These are phyloP conservation scores for Colletotrichum higginsianum DNA, from an alignment of 2,329 filamentous ascomycete species.

Conservation along the genomic window DNA sequence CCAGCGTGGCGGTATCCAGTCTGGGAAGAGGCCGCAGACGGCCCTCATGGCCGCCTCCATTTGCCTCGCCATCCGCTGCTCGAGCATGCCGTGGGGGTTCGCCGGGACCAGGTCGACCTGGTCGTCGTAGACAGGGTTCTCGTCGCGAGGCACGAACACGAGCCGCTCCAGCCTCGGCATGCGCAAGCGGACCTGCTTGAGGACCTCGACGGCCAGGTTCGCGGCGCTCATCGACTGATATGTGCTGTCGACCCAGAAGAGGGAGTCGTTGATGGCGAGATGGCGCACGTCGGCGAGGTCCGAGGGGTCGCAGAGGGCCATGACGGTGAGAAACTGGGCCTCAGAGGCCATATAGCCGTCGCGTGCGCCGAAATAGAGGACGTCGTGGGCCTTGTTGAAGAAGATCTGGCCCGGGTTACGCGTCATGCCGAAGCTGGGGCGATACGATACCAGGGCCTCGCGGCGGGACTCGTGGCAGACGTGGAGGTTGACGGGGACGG, in stretches of 20 bases:
- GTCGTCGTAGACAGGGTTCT: constrained; percentile 52
- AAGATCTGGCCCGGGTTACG: constrained; percentile 58
- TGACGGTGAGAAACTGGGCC: constrained; percentile 61
- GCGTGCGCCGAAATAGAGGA: constrained; percentile 64
- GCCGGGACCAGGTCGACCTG: constrained; percentile 45
- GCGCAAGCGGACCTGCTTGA: constrained; percentile 55
- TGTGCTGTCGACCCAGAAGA: constrained; percentile 54
- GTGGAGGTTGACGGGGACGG: constrained; percentile 61
- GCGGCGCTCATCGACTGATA: constrained; percentile 58
- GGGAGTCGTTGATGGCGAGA: constrained; percentile 61
- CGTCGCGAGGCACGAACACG: constrained; percentile 60
- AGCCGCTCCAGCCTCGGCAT: constrained; percentile 60
- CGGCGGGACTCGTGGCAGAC: constrained; percentile 62
- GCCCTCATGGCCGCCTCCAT: constrained; percentile 53
- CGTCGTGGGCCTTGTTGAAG: constrained; percentile 58
- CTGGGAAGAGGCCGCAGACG: constrained; percentile 49
- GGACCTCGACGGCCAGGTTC: constrained; percentile 56
- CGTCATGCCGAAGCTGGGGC: constrained; percentile 58
- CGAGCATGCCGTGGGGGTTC: constrained; percentile 49
- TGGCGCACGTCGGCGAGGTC: constrained; percentile 59
- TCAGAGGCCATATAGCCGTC: constrained; percentile 62
- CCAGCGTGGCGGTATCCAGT: constrained; percentile 56
- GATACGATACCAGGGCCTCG: constrained; percentile 60
- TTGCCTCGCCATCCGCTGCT: constrained; percentile 55
- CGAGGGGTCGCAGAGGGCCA: constrained; percentile 57